Evolutionary conservation across 495 filamentous ascomycete genomes (phyloP), one percentile per base, ranked within the genome.

Genomic region (Talaromyces stipitatus): DNA sequence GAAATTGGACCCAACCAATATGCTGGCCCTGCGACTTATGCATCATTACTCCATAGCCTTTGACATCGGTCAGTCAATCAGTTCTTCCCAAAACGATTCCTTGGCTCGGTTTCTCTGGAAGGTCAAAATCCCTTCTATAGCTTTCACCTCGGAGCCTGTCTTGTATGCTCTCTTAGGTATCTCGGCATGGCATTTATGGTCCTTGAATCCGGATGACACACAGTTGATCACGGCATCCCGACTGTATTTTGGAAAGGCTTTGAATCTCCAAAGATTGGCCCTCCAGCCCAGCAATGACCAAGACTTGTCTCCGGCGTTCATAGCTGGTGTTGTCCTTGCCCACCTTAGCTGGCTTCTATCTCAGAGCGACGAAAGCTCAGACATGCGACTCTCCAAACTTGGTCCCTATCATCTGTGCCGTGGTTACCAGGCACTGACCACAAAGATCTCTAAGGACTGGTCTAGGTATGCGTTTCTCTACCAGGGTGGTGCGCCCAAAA

Each of bases 131-230:
- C 54, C 54, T 12, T 20, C 33, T 6, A 28, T 55, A 10, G 54
- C 54, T 9, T 55, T 55, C 36, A 45, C 32, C 26, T 55, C 54
- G 5, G 54, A 55, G 23, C 3, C 33, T 10, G 54, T 55, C 4
- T 3, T 55, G 36, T 28, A 43, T 28, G 54, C 54, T n/a, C 24
- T 55, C 18, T 22, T 55, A n/a, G 54, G 54, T 1, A 46, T 55
- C 26, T 55, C 54, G 9, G 54, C 54, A 6, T 55, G 54, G 54
- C 54, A 55, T 55, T 14, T 55, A 29, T 55, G 54, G 54, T 32
- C 54, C 6, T 10, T 46, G 12, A 55, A 55, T 16, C 36, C 54
- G 20, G 14, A 46, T 14, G 54, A 55, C 16, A 7, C 27, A 3
- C 23, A 43, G 5, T 9, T 55, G 36, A 45, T 29, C 22, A 29